Conservation (phyloP, 495 filamentous ascomycete genomes). For the Neurospora sp. region DNA sequence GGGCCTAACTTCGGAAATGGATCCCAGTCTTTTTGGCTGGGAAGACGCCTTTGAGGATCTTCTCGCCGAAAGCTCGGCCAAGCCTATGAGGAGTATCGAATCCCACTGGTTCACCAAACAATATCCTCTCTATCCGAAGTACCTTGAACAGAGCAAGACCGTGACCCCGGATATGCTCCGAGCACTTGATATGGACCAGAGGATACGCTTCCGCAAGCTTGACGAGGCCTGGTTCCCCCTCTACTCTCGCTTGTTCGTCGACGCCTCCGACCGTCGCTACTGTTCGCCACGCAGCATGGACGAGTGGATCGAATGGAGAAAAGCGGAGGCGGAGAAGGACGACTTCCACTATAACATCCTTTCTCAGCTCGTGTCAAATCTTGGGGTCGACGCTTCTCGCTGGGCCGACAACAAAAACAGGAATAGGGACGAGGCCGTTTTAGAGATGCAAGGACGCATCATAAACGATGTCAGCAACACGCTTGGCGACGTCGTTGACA, state of each 20-base stretch:
- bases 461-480: background rate
- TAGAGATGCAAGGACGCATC: background rate
- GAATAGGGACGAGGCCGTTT: background rate
- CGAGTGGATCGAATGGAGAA: slow-evolving; percentile 11
- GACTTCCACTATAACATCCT: background rate
- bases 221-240: slow-evolving; percentile 10
- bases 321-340: background rate
- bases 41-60: slow-evolving; percentile 35
- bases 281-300: slow-evolving; percentile 11
- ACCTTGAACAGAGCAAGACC: background rate
- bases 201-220: slow-evolving; percentile 2
- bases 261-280: background rate
- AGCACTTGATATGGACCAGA: slow-evolving; percentile 1
- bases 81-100: slow-evolving; percentile 6
- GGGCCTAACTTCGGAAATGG: slow-evolving; percentile 12
- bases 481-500: background rate
- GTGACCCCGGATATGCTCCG: background rate
- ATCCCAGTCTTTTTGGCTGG: slow-evolving; percentile 23
- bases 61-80: slow-evolving; percentile 19
- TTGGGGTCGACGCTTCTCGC: background rate
- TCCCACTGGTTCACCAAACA: background rate
- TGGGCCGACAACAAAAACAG: background rate
- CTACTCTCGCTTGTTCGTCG: background rate
- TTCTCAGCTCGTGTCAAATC: background rate
- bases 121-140: slow-evolving; percentile 1